Base-by-base conservation (phyloP, 768 basidiomycete genomes). In the Mycena filopes region DNA sequence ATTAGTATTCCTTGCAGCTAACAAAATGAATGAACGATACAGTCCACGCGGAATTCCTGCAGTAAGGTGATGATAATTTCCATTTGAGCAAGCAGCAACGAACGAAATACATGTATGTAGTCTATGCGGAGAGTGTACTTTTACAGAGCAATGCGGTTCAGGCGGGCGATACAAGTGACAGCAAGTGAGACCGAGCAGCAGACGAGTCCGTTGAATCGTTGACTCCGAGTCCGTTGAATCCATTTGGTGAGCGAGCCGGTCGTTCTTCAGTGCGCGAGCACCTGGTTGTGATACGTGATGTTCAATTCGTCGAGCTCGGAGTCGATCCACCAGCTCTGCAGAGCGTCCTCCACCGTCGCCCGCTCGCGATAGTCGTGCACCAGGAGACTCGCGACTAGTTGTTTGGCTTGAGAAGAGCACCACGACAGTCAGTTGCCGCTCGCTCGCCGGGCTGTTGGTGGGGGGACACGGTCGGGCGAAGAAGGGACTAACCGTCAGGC, bases 41-140 rank as follows among this genome's bases (percentile, higher is more conserved):
- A 89, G 97, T 91, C 82, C 96, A 98, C 68, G 94, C 95, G 26
- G 90, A 92, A 73, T 91, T 91, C 78, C 82, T 98, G 68, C 55
- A 28, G 56, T 9, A 43, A 94, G 94, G 38, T 10, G 50, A 29
- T 66, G 55, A 57, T 56, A 8, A 50, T 66, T 45, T 66, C 60
- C 65, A 66, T 43, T 60, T 64, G 56, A 60, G 48, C 58, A 71
- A n/a, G n/a, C n/a, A 55, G 53, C 53, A 55, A 26, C 40, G 26
- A 55, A 55, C 5, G 10, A 36, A 36, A 55, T 50, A 47, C 51
- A 69, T 56, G 51, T 61, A 69, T 56, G 51, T 61, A 66, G 57
- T 47, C 55, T 12, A 65, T 43, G 61, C 53, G 15, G 25, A 38
- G 38, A 38, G 38, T 55, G 54, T 55, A 55, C 41, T 55, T 55